These are phyloP conservation scores for Eucalyptus sp. DNA, from an alignment of 345 rosid species.

Conservation along the genomic window DNA sequence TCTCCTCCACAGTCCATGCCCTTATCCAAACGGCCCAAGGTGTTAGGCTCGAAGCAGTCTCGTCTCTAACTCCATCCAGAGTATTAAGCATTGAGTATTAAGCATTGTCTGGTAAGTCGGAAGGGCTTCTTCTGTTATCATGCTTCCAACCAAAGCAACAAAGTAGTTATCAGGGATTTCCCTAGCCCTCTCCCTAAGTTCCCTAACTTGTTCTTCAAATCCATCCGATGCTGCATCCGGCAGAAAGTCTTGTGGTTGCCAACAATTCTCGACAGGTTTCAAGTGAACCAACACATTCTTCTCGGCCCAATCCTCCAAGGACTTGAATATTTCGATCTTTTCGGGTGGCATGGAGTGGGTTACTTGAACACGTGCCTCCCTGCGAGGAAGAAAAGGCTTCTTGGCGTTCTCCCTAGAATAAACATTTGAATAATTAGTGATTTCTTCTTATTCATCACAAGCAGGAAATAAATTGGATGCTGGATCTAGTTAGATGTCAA, in stretches of 20 bases:
- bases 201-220: no score
- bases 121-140: conserved; percentile 81
- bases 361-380: no score
- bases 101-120: conserved; percentile 72
- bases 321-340: no score
- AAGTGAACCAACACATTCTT: no score
- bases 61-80: conserved; percentile 62
- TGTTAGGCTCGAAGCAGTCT: conserved; percentile 65
- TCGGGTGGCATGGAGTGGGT: no score
- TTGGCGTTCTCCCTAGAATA: no score
- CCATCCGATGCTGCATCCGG: no score
- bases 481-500: neutral
- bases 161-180: conserved; percentile 87
- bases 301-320: no score
- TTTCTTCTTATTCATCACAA: neutral
- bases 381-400: no score
- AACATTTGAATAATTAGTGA: no score
- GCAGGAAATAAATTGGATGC: neutral
- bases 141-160: conserved; percentile 66
- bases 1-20: conserved; percentile 66
- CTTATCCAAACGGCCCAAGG: conserved; percentile 65
- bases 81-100: conserved; percentile 28
- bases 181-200: neutral
- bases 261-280: no score
- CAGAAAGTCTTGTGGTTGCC: no score